phyloP scores from a whole-genome alignment of 495 filamentous ascomycete genomes.

The Aspergillus kassunensis region DNA sequence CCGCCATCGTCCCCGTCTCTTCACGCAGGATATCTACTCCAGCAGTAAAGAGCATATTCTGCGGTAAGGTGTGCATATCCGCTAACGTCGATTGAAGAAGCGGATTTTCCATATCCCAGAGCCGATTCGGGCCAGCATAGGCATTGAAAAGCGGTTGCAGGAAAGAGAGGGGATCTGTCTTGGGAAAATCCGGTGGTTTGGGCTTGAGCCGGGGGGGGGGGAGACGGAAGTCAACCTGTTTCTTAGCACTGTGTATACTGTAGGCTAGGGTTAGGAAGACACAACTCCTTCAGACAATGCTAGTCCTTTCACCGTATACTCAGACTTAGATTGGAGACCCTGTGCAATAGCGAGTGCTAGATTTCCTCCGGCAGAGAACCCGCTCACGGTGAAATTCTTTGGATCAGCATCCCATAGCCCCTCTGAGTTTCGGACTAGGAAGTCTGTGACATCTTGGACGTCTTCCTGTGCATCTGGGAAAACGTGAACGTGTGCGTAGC shows the following conservation, averaged over 20 bases:
- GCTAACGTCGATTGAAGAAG: slow-evolving; percentile 5
- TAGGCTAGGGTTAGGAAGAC: too few species aligned
- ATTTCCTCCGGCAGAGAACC: slow-evolving; percentile 11
- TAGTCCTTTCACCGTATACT: not conserved
- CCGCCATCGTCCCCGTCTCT: not conserved
- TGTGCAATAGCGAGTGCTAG: slow-evolving; percentile 10
- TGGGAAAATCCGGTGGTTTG: not conserved
- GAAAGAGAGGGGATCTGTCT: slow-evolving; percentile 2
- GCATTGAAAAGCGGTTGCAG: slow-evolving; percentile 9
- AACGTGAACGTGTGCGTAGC: not conserved
- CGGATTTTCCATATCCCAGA: not conserved
- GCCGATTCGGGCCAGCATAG: slow-evolving; percentile 3
- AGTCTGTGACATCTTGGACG: slow-evolving; percentile 8
- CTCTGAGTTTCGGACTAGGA: not conserved
- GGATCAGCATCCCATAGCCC: slow-evolving; percentile 4
- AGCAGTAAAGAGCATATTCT: slow-evolving; percentile 3
- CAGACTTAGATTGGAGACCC: not conserved
- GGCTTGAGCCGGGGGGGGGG: slow-evolving; percentile 8
- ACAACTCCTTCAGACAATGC: not conserved
- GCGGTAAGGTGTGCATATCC: not conserved
- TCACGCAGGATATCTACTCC: not conserved
- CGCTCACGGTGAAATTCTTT: not conserved
- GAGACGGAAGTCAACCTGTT: slow-evolving; percentile 9
- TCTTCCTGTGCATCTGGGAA: slow-evolving; percentile 11
- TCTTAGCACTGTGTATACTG: too few species aligned